These are phyloP conservation scores for Millerozyma miso DNA, from an alignment of 805 yeast genomes.

Conservation along the genomic window DNA sequence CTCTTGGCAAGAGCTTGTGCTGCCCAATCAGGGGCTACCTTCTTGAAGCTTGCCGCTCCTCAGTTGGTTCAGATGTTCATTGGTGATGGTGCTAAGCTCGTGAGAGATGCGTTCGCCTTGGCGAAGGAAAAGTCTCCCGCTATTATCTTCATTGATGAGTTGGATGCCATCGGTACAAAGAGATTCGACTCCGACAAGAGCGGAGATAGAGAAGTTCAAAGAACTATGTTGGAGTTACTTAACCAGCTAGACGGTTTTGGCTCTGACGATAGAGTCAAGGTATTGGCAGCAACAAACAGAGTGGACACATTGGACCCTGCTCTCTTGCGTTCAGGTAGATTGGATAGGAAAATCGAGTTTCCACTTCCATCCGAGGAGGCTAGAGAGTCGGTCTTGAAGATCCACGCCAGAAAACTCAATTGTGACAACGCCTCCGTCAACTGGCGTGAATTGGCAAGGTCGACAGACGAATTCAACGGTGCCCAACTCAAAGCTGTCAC, in stretches of 20 bases:
- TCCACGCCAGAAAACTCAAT: slow-evolving; percentile 96
- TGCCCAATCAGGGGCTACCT: slow-evolving; percentile 44
- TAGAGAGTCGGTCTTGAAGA: slow-evolving; percentile 92
- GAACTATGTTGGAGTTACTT: slow-evolving; percentile 47
- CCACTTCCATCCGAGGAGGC: slow-evolving; percentile 98
- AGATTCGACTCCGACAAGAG: slow-evolving; percentile 43
- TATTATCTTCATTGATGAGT: slow-evolving; percentile 43
- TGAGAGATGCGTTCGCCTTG: slow-evolving; percentile 43
- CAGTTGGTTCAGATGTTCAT: slow-evolving; percentile 45
- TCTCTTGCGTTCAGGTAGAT: slow-evolving; percentile 90
- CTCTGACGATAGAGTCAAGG: slow-evolving; percentile 95
- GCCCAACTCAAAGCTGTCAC: slow-evolving; percentile 98
- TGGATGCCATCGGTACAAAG: slow-evolving; percentile 45
- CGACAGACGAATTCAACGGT: slow-evolving; percentile 98
- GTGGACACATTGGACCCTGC: slow-evolving; percentile 99
- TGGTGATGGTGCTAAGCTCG: slow-evolving; percentile 46
- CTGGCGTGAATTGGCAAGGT: slow-evolving; percentile 97
- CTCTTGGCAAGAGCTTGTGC: slow-evolving; percentile 47
- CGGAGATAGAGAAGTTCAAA: slow-evolving; percentile 45
- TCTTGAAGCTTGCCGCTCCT: slow-evolving; percentile 43
- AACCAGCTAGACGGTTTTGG: slow-evolving; percentile 85
- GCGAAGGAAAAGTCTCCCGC: slow-evolving; percentile 47
- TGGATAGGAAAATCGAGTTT: slow-evolving; percentile 96
- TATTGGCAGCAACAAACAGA: slow-evolving; percentile 96
- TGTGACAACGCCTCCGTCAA: slow-evolving; percentile 80